Conservation (phyloP, 78 protist species). For the Polysphondylium violaceum region DNA sequence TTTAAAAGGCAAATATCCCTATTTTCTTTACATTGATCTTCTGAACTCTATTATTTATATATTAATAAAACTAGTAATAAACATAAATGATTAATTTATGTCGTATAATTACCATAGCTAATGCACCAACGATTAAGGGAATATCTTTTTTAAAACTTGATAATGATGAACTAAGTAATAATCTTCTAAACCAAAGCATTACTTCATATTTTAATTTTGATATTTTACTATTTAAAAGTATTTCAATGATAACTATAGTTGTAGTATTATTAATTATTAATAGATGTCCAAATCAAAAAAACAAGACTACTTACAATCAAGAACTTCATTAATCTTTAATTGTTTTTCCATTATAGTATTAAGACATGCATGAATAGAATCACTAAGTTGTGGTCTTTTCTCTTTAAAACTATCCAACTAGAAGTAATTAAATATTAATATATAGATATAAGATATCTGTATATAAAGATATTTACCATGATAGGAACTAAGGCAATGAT, state of each 20-base stretch:
- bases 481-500: conserved; percentile 58
- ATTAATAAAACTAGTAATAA: background rate
- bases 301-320: conserved; percentile 29
- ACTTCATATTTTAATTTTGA: conserved; percentile 60
- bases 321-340: conserved; percentile 59
- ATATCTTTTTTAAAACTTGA: conserved; percentile 19
- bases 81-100: background rate
- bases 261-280: background rate
- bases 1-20: conserved; percentile 32
- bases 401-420: conserved; percentile 72
- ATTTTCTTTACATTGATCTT: conserved; percentile 53
- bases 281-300: background rate
- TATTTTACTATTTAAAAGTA: conserved; percentile 20
- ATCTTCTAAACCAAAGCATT: conserved; percentile 66
- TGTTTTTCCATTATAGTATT: conserved; percentile 74
- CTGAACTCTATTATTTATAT: conserved; percentile 11
- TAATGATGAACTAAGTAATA: conserved; percentile 22
- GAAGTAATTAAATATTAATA: background rate
- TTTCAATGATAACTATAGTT: conserved; percentile 16
- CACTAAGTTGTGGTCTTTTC: conserved; percentile 64
- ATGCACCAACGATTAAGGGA: conserved; percentile 39
- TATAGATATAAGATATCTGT: background rate
- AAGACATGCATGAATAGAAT: conserved; percentile 71
- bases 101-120: conserved; percentile 8
- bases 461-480: conserved; percentile 21